phyloP scores from a whole-genome alignment of 495 filamentous ascomycete species.

The Amniculicola lignicola region DNA sequence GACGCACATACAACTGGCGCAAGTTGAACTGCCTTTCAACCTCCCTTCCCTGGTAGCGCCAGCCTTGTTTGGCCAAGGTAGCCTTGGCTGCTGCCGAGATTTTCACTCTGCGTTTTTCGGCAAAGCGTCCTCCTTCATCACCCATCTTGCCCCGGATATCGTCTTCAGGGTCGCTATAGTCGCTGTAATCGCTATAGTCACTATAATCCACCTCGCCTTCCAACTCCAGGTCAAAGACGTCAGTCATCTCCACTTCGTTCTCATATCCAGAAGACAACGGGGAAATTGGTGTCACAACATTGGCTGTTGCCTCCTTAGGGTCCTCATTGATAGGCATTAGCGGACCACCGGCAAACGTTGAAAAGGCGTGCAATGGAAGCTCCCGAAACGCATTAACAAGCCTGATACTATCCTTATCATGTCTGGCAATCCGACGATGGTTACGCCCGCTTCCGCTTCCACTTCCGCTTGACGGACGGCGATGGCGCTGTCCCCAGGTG shows the following conservation, averaged over 20 bases:
- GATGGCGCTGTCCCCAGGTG: neutral
- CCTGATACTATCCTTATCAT: neutral
- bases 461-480: neutral
- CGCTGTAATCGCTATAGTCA: no score
- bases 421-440: neutral
- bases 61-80: neutral
- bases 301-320: neutral
- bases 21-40: constrained; percentile 9
- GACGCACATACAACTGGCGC: neutral
- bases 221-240: neutral
- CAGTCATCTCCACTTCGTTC: no score
- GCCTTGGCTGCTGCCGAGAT: no score
- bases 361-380: neutral
- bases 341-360: neutral
- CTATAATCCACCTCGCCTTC: neutral
- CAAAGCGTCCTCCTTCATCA: neutral
- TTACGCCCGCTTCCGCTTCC: neutral
- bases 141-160: no score
- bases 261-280: neutral
- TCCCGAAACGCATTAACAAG: neutral
- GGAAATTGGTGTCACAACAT: neutral
- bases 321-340: neutral
- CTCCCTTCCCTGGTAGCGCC: neutral
- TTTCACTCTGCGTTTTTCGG: neutral
- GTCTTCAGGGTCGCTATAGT: no score